phyloP scores from a whole-genome alignment of 2,329 filamentous ascomycete species.

The Emergomyces africanus region DNA sequence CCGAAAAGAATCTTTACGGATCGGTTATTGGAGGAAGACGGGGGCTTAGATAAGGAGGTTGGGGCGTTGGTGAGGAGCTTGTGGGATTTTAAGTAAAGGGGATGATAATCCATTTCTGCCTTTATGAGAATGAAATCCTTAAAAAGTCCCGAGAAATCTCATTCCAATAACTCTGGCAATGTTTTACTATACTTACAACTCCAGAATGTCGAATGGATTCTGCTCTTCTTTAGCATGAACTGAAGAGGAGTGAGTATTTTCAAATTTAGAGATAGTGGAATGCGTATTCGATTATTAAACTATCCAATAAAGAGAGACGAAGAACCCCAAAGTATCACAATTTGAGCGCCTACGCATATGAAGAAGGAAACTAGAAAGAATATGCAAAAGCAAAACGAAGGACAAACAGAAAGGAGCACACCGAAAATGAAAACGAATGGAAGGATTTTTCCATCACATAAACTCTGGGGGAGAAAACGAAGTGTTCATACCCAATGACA shows the following conservation, averaged over 20 bases:
- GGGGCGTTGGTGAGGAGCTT: constrained; percentile 24
- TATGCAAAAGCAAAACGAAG: neutral
- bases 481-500: neutral
- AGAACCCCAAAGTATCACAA: neutral
- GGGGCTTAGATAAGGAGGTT: constrained; percentile 25
- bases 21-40: constrained; percentile 28
- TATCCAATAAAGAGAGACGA: neutral
- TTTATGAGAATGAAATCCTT: neutral
- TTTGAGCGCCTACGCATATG: neutral
- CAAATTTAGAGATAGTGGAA: neutral
- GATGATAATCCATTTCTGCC: neutral
- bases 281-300: neutral
- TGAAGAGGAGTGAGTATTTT: neutral
- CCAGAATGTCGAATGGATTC: neutral
- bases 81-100: constrained; percentile 41
- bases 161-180: neutral
- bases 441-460: neutral
- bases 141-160: neutral
- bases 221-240: neutral
- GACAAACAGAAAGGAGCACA: neutral
- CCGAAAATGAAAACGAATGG: neutral
- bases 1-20: constrained; percentile 64
- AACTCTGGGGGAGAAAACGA: neutral
- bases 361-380: neutral
- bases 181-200: neutral